These are phyloP conservation scores for Ceratocystis eucalypticola DNA, from an alignment of 2,329 filamentous ascomycete species.

Conservation along the genomic window DNA sequence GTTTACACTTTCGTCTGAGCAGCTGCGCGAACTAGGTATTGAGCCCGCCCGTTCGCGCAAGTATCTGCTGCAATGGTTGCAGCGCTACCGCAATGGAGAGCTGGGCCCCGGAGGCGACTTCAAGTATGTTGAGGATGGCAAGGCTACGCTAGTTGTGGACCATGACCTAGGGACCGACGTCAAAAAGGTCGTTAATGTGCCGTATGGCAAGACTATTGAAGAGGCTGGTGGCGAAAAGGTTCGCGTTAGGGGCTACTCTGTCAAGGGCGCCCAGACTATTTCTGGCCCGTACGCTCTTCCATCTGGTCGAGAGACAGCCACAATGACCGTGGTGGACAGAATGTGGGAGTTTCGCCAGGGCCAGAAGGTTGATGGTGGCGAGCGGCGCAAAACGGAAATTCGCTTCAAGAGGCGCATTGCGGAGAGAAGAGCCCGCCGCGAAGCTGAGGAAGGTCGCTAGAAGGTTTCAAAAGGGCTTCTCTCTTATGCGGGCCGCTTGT, in stretches of 20 bases:
- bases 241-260: constrained; percentile 50
- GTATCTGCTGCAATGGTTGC: constrained; percentile 78
- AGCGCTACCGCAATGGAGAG: constrained; percentile 64
- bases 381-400: constrained; percentile 75
- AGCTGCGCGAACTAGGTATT: constrained; percentile 72
- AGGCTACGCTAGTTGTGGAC: constrained; percentile 37
- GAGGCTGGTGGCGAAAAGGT: constrained; percentile 23
- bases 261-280: constrained; percentile 56
- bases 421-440: constrained; percentile 57
- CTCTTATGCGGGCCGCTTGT: neutral
- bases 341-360: constrained; percentile 86
- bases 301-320: constrained; percentile 48
- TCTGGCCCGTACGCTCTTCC: constrained; percentile 60
- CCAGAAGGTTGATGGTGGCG: constrained; percentile 89
- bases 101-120: constrained; percentile 77
- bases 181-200: constrained; percentile 44
- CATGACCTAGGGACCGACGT: constrained; percentile 30
- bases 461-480: neutral
- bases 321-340: constrained; percentile 62
- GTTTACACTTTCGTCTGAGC: constrained; percentile 63
- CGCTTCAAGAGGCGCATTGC: constrained; percentile 71
- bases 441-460: constrained; percentile 30
- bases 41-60: constrained; percentile 70
- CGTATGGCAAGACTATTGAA: constrained; percentile 31
- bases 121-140: constrained; percentile 48